phyloP scores from a whole-genome alignment of 192 early-diverging fungal species.

The Lunasporangiospora selenospora region DNA sequence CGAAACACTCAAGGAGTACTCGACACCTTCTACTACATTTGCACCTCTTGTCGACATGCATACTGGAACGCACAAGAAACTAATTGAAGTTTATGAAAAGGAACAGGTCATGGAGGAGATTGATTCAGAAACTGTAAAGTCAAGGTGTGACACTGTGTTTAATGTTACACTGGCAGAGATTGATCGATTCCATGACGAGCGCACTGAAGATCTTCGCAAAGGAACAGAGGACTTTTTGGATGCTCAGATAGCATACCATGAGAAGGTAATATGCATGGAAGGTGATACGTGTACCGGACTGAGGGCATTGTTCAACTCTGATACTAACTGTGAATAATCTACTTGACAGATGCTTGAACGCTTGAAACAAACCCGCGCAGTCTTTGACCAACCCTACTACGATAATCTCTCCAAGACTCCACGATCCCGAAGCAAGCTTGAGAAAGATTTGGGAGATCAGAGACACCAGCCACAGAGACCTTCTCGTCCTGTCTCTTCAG shows the following conservation, averaged over 20 bases:
- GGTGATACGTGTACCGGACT: too few relatives aligned
- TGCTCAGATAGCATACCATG: slow-evolving; percentile 50
- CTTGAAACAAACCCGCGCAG: slow-evolving; percentile 43
- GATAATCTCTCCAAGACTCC: slow-evolving; percentile 35
- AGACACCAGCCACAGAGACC: slow-evolving; percentile 43
- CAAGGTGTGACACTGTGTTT: slow-evolving; percentile 53
- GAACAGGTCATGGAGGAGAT: slow-evolving; percentile 41
- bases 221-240: slow-evolving; percentile 52
- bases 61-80: slow-evolving; percentile 47
- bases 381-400: slow-evolving; percentile 47
- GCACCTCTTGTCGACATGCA: slow-evolving; percentile 51
- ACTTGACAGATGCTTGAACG: slow-evolving; percentile 53
- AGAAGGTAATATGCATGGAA: slow-evolving; percentile 34
- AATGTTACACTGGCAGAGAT: slow-evolving; percentile 53
- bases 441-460: slow-evolving; percentile 43
- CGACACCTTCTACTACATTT: slow-evolving; percentile 28
- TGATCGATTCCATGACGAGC: slow-evolving; percentile 52
- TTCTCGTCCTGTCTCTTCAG: slow-evolving; percentile 44
- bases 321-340: neutral
- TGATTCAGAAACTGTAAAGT: slow-evolving; percentile 50
- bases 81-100: slow-evolving; percentile 47
- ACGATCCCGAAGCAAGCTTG: slow-evolving; percentile 36
- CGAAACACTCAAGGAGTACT: slow-evolving; percentile 49
- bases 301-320: neutral
- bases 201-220: slow-evolving; percentile 47